Base-by-base conservation (phyloP, 1,139 yeast genomes). In the Yamadazyma sp. region DNA sequence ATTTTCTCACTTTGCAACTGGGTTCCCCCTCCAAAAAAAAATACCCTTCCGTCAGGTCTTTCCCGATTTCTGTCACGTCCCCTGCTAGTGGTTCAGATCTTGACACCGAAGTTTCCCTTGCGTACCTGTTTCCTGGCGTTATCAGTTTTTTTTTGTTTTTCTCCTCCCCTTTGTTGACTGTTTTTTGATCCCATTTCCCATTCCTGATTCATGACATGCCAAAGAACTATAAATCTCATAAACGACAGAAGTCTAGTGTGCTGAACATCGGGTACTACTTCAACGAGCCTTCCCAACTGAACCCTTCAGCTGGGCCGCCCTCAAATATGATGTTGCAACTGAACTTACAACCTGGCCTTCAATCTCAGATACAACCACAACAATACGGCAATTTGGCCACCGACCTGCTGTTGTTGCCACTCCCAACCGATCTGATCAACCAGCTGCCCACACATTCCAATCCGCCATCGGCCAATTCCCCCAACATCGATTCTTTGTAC, bases 191-290 rank as follows among this genome's bases (percentile, higher is more conserved):
- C n/a, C 14, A 11, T 11, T 5, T 10, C 30, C 20, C 34, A 10
- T 12, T 30, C 33, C 17, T 34, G 37, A 37, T 37, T 39, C 46
- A 47, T 52, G 51, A 49, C 41, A 56, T 57, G 62, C 55, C 53
- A 33, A 54, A 52, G 44, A 54, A 55, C 40, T 46, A 51, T 42
- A 54, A 58, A 51, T 49, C 67, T 28, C 74, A 69, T 50, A 69
- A 69, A 51, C 71, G 75, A 45, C 74, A 67, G 56, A 68, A 68
- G 49, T 65, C 71, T 42, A 65, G 69, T 31, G 42, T 64, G 36
- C 69, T 64, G 69, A 66, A 60, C 46, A 50, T 58, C 17, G 63
- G 66, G 22, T 64, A 59, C 45, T 62, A 64, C 44, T 62, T 60
- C 43, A 54, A 51, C 15, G 55, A 49, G 3, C 9, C 24, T 8